phyloP scores from a whole-genome alignment of 2,329 filamentous ascomycete genomes.

The Fusarium coffeatum region DNA sequence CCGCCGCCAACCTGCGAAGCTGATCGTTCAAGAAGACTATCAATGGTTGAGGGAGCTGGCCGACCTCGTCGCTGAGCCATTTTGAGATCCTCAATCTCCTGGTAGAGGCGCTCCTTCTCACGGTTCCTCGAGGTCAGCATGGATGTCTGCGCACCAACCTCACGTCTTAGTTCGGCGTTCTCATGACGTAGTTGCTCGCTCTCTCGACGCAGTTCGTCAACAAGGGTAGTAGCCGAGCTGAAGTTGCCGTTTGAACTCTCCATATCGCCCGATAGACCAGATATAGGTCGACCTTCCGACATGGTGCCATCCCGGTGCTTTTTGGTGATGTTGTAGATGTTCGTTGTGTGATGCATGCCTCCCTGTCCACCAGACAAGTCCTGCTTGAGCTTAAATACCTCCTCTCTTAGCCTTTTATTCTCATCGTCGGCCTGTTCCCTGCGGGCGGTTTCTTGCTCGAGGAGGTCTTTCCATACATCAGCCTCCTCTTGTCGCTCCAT shows the following conservation, averaged over 20 bases:
- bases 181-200: conserved; percentile 86
- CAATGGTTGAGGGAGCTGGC: conserved; percentile 73
- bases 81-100: conserved; percentile 97
- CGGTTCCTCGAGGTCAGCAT: conserved; percentile 97
- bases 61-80: conserved; percentile 81
- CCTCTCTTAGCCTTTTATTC: conserved; percentile 83
- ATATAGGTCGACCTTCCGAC: conserved; percentile 63
- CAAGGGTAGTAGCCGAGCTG: conserved; percentile 72
- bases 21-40: conserved; percentile 94
- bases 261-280: conserved; percentile 61
- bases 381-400: conserved; percentile 78
- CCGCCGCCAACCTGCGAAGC: conserved; percentile 81
- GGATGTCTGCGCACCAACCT: conserved; percentile 94
- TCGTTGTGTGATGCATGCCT: conserved; percentile 68
- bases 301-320: conserved; percentile 61
- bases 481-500: conserved; percentile 70
- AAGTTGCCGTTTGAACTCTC: conserved; percentile 64
- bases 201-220: conserved; percentile 79
- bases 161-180: conserved; percentile 89
- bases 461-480: conserved; percentile 94
- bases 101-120: conserved; percentile 93
- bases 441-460: conserved; percentile 89
- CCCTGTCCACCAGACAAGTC: conserved; percentile 59
- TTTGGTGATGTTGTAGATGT: conserved; percentile 73
- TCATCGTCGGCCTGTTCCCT: conserved; percentile 93